These are phyloP conservation scores for Ammopiptanthus mongolicus DNA, from an alignment of 306 rosid species.

Conservation along the genomic window DNA sequence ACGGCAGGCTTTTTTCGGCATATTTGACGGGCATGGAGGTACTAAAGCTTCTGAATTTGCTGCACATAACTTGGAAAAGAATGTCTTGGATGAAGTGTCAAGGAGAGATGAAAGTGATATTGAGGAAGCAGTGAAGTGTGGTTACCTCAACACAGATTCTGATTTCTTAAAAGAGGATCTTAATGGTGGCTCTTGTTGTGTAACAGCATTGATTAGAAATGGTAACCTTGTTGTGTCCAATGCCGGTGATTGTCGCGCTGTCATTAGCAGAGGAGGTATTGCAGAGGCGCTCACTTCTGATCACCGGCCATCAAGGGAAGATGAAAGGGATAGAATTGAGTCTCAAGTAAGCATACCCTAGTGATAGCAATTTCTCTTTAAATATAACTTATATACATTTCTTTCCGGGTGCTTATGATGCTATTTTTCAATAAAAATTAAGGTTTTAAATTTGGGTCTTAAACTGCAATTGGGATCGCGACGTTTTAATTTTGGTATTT, in stretches of 20 bases:
- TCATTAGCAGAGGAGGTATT: conserved; percentile 69
- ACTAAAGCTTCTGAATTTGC: conserved; percentile 80
- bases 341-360: conserved; percentile 38
- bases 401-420: too few relatives aligned
- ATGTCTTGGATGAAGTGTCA: conserved; percentile 52
- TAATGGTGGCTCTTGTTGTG: conserved; percentile 80
- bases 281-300: conserved; percentile 84
- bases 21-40: conserved; percentile 95
- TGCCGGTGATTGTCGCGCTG: conserved; percentile 95
- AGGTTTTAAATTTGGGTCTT: too few relatives aligned
- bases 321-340: conserved; percentile 74
- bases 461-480: too few relatives aligned
- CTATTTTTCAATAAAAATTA: too few relatives aligned
- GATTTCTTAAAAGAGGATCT: conserved; percentile 69
- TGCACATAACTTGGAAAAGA: conserved; percentile 63
- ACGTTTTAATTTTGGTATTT: too few relatives aligned
- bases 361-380: neutral
- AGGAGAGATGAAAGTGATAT: conserved; percentile 39
- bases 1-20: conserved; percentile 80
- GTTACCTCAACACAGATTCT: conserved; percentile 77
- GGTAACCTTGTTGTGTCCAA: conserved; percentile 78
- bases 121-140: conserved; percentile 70
- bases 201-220: conserved; percentile 67
- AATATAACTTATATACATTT: too few relatives aligned
- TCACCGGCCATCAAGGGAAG: conserved; percentile 82